These are phyloP conservation scores for Globisporangium nagaii DNA, from an alignment of 352 stramenopile genomes.

Conservation along the genomic window DNA sequence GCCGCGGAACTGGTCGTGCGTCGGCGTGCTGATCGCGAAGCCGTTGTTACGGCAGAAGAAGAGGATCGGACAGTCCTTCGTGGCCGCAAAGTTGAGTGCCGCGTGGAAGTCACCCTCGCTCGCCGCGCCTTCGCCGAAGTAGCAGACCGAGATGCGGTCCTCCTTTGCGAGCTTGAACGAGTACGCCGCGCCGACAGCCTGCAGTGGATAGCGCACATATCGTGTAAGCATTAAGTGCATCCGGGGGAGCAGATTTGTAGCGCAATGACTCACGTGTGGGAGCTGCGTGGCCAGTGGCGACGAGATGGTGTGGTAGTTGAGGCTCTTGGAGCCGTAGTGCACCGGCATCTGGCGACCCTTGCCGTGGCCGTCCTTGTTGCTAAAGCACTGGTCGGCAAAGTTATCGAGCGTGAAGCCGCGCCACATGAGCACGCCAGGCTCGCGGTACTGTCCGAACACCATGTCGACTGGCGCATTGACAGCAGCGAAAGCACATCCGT, in stretches of 20 bases:
- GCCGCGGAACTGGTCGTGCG: constrained; percentile 94
- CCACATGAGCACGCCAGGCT: constrained; percentile 98
- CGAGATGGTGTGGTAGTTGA: constrained; percentile 98
- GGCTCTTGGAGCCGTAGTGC: constrained; percentile 93
- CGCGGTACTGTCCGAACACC: constrained; percentile 97
- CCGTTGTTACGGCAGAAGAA: constrained; percentile 99
- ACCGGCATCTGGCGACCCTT: constrained; percentile 98
- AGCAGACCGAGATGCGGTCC: constrained; percentile 89
- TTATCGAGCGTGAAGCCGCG: constrained; percentile 95
- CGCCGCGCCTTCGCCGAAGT: constrained; percentile 97
- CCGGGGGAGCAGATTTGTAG: background rate
- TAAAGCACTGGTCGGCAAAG: constrained; percentile 98
- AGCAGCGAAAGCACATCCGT: background rate
- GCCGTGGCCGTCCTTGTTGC: constrained; percentile 93
- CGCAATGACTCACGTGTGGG: constrained; percentile 60
- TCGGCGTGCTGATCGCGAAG: constrained; percentile 97
- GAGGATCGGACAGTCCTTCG: constrained; percentile 93
- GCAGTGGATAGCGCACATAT: background rate
- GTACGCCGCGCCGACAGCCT: constrained; percentile 96
- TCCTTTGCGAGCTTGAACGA: constrained; percentile 93
- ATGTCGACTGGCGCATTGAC: constrained; percentile 63
- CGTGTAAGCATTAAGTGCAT: background rate
- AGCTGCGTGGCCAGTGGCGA: constrained; percentile 97
- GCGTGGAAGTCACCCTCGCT: constrained; percentile 98
- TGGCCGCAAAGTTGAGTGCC: constrained; percentile 95